phyloP scores from a whole-genome alignment of 2,329 filamentous ascomycete species.

The Fusarium pininemorale region DNA sequence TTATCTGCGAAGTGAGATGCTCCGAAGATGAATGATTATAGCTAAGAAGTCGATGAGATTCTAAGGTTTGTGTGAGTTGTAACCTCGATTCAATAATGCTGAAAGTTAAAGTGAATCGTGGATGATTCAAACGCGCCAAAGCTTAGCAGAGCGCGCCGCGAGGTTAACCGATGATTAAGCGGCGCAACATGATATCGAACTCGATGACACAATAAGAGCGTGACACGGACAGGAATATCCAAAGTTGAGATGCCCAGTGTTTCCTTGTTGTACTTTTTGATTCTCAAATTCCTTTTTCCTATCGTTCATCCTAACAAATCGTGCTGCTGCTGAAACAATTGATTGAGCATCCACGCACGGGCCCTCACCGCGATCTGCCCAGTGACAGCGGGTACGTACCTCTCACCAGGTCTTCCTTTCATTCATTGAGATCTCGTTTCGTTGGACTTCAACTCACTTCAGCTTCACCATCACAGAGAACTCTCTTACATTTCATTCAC shows the following conservation, averaged over 20 bases:
- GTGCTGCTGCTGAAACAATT: not conserved
- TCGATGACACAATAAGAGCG: not conserved
- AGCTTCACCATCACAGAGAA: not conserved
- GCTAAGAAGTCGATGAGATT: not conserved
- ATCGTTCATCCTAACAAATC: no score
- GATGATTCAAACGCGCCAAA: conserved; percentile 25
- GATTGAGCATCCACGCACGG: not conserved
- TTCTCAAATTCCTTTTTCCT: not conserved
- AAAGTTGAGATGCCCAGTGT: not conserved
- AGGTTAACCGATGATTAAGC: conserved; percentile 42
- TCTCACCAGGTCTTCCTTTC: not conserved
- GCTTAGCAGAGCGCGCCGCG: not conserved
- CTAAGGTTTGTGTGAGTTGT: conserved; percentile 1
- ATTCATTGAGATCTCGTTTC: not conserved
- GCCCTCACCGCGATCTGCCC: not conserved
- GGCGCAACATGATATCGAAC: not conserved
- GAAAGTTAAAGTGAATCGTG: conserved; percentile 12
- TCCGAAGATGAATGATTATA: not conserved
- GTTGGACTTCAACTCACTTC: not conserved
- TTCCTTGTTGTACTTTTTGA: not conserved
- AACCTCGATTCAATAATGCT: conserved; percentile 18
- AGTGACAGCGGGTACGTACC: not conserved
- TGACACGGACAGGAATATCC: no score
- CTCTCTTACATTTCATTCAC: not conserved
- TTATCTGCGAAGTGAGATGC: no score